phyloP scores from a whole-genome alignment of 306 rosid species.

The Glycyrrhiza uralensis region DNA sequence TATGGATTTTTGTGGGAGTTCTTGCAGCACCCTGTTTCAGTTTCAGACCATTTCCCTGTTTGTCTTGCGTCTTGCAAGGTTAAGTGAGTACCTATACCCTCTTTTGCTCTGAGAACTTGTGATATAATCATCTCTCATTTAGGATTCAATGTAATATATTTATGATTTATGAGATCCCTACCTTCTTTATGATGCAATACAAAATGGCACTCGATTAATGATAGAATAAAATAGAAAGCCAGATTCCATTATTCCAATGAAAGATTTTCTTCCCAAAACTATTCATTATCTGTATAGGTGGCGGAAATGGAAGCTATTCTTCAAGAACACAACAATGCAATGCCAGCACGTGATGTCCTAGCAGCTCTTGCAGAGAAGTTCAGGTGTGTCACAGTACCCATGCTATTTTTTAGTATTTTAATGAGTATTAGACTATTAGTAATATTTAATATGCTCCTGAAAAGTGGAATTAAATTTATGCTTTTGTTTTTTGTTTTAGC shows the following conservation, averaged over 20 bases:
- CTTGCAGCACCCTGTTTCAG: neutral
- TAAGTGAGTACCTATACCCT: neutral
- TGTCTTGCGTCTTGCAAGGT: neutral
- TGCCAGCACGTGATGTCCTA: conserved; percentile 86
- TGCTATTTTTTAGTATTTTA: conserved; percentile 11
- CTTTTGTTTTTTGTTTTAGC: conserved; percentile 34
- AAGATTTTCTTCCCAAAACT: neutral
- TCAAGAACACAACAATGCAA: conserved; percentile 71
- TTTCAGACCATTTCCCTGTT: neutral
- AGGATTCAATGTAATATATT: neutral
- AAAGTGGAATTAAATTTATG: conserved; percentile 16
- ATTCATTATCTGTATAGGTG: conserved; percentile 50
- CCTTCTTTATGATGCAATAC: too few relatives aligned
- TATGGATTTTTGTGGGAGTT: neutral
- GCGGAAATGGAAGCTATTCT: conserved; percentile 87
- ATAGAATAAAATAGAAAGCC: too few relatives aligned
- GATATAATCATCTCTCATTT: neutral
- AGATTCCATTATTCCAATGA: too few relatives aligned
- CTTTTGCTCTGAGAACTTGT: neutral
- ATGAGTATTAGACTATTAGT: neutral
- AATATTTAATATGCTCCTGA: conserved; percentile 9
- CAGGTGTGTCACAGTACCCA: conserved; percentile 49
- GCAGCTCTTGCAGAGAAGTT: conserved; percentile 81
- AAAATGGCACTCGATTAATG: too few relatives aligned
- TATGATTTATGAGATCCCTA: neutral